Evolutionary conservation across 2,329 filamentous ascomycete genomes (phyloP).

Genomic region (Byssoonygena ceratinophila): DNA sequence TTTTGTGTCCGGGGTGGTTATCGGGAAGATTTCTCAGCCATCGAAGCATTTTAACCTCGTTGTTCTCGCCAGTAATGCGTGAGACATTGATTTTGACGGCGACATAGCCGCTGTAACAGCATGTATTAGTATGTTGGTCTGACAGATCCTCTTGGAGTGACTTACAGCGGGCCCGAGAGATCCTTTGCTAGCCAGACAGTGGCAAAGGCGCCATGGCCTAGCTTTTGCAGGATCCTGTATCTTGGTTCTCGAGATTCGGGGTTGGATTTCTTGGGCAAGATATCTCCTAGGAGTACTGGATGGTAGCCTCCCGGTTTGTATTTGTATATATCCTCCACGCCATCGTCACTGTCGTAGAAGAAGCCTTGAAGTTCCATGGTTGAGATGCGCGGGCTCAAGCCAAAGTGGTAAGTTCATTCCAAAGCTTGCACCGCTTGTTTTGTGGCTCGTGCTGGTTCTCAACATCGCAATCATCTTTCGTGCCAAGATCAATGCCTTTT

Average conservation of each 20-base stretch:
- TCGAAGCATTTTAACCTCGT: conserved; percentile 1
- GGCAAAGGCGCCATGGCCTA: conserved; percentile 11
- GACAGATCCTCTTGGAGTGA: not conserved
- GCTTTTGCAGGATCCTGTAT: conserved; percentile 3
- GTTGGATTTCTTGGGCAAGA: not conserved
- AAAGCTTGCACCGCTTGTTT: too few relatives aligned
- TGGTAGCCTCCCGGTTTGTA: conserved; percentile 6
- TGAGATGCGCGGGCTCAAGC: not conserved
- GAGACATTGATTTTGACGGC: conserved; percentile 5
- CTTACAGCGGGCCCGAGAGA: conserved; percentile 2
- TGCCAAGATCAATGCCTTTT: too few relatives aligned
- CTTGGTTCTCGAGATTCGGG: conserved; percentile 4
- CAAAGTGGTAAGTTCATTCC: too few relatives aligned
- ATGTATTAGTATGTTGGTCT: not conserved
- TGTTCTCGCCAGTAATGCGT: conserved; percentile 1
- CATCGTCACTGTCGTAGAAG: not conserved
- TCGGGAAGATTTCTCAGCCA: not conserved
- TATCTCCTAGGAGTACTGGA: not conserved
- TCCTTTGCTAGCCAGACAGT: conserved; percentile 8
- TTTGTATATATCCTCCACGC: not conserved
- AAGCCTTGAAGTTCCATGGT: not conserved
- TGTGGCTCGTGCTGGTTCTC: too few relatives aligned
- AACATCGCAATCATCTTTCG: too few relatives aligned
- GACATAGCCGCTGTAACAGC: conserved; percentile 1
- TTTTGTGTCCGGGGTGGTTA: not conserved